Conservation (phyloP, 2,329 filamentous ascomycete species). For the Colletotrichum neosansevieriae region DNA sequence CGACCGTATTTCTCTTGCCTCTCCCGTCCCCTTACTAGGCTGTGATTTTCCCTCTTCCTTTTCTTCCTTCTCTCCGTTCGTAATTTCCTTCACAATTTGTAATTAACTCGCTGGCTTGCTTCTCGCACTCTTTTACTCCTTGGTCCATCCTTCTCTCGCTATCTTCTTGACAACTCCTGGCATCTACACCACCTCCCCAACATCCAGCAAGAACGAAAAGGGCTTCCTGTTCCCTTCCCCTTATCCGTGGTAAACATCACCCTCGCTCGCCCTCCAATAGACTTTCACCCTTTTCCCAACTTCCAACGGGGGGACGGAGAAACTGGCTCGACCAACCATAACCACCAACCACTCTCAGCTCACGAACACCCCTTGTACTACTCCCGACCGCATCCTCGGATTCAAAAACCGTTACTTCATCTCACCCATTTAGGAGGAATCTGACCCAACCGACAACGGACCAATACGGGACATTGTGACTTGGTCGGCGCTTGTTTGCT, state of each 20-base stretch:
- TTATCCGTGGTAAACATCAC: conserved; percentile 6
- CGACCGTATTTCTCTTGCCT: conserved; percentile 40
- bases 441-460: background rate
- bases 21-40: conserved; percentile 36
- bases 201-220: background rate
- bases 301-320: conserved; percentile 4
- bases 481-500: conserved; percentile 30
- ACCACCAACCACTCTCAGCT: background rate
- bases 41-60: conserved; percentile 17
- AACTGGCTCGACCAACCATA: conserved; percentile 14
- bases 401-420: conserved; percentile 11
- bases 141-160: conserved; percentile 22
- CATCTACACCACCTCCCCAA: background rate
- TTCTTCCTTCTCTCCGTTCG: conserved; percentile 36
- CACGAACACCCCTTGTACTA: conserved; percentile 17
- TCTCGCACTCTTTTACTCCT: conserved; percentile 22
- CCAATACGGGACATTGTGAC: conserved; percentile 23
- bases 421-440: background rate
- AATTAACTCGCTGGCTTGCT: conserved; percentile 32
- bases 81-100: conserved; percentile 40
- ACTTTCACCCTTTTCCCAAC: conserved; percentile 33
- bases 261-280: conserved; percentile 38
- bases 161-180: conserved; percentile 24
- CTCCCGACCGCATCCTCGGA: conserved; percentile 27
- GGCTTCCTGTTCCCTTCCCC: background rate